A percentile compares a stretch with the other conserved stretches of the same genome.
Evolutionary conservation across 2,329 filamentous ascomycete genomes (phyloP).

Genomic region (Proliferodiscus dingleyae): DNA sequence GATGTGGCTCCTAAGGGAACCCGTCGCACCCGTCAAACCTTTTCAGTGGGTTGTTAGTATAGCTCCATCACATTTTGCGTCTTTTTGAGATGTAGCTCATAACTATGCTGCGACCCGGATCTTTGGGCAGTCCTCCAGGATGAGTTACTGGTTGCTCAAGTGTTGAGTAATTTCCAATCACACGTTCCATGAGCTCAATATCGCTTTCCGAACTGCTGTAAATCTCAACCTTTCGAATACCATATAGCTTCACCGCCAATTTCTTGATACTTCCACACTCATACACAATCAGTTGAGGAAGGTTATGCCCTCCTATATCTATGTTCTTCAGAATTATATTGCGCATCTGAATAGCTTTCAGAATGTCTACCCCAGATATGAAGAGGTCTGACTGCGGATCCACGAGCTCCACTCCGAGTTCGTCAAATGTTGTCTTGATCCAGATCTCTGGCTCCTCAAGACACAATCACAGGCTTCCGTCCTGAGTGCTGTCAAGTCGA

Average conservation of each 20-base stretch:
- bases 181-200: constrained; percentile 36
- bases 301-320: constrained; percentile 39
- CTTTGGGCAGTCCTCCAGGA: too few relatives aligned
- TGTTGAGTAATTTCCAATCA: constrained; percentile 41
- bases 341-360: constrained; percentile 52
- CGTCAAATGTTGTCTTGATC: constrained; percentile 22
- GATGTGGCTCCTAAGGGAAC: constrained; percentile 57
- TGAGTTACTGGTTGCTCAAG: constrained; percentile 24
- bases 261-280: constrained; percentile 46
- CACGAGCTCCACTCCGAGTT: constrained; percentile 1
- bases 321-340: constrained; percentile 45
- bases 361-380: constrained; percentile 49
- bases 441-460: constrained; percentile 30
- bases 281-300: constrained; percentile 54
- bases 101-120: background rate
- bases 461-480: constrained; percentile 16
- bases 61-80: background rate
- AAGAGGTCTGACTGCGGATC: constrained; percentile 49
- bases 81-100: constrained; percentile 3
- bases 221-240: constrained; percentile 31
- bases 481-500: constrained; percentile 20
- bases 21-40: constrained; percentile 43
- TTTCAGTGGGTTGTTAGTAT: background rate
- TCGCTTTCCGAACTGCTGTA: constrained; percentile 31
- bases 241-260: constrained; percentile 41